Conservation (phyloP, 2,329 filamentous ascomycete genomes). For the Colletotrichum chlorophyti region DNA sequence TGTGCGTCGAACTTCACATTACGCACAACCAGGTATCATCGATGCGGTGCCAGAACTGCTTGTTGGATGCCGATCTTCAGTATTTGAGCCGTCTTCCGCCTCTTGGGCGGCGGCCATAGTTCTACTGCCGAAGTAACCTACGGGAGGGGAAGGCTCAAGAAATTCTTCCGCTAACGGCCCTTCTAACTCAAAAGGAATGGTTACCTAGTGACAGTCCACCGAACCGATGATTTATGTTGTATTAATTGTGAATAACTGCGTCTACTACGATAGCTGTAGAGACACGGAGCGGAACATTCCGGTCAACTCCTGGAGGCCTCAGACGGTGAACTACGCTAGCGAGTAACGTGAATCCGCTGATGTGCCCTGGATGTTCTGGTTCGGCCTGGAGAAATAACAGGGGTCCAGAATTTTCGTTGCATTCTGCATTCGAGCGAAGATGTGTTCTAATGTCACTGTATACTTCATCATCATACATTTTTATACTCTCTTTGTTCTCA, state of each 20-base stretch:
- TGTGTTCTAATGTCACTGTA: too few species aligned
- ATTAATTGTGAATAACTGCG: slow-evolving; percentile 6
- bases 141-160: too few species aligned
- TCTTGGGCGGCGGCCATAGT: too few species aligned
- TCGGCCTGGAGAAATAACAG: too few species aligned
- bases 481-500: too few species aligned
- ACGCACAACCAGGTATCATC: neutral
- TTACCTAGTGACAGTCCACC: slow-evolving; percentile 17
- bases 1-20: slow-evolving; percentile 9
- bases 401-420: too few species aligned
- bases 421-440: too few species aligned
- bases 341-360: slow-evolving; percentile 1
- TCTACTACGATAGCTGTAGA: slow-evolving; percentile 31
- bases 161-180: slow-evolving; percentile 16
- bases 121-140: too few species aligned
- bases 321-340: slow-evolving; percentile 34
- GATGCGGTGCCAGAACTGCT: slow-evolving; percentile 11
- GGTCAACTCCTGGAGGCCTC: slow-evolving; percentile 39
- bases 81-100: slow-evolving; percentile 4
- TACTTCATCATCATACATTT: too few species aligned
- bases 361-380: slow-evolving; percentile 18
- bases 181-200: slow-evolving; percentile 7
- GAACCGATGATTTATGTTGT: slow-evolving; percentile 29
- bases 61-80: slow-evolving; percentile 21
- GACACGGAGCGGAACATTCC: slow-evolving; percentile 35